phyloP scores from a whole-genome alignment of 441 rosid species.

The Pelargonium australe region DNA sequence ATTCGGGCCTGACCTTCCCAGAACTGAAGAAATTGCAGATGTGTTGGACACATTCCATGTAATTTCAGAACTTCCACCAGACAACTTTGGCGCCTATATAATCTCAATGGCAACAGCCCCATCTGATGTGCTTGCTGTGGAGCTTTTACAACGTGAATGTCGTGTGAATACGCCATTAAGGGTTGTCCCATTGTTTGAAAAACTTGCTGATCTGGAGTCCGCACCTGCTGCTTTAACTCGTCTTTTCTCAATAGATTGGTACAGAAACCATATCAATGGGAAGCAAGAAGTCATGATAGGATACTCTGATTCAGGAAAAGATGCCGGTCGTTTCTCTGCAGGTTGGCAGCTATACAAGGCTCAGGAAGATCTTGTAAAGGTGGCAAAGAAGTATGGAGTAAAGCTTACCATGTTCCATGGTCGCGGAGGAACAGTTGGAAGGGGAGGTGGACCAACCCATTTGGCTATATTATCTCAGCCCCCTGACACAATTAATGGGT shows the following conservation, averaged over 20 bases:
- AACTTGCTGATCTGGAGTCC: conserved; percentile 55
- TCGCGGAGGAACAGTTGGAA: conserved; percentile 84
- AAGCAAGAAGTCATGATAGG: conserved; percentile 99
- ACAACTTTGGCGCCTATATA: conserved; percentile 35
- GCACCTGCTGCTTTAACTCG: conserved; percentile 66
- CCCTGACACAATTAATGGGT: conserved; percentile 47
- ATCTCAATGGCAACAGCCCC: conserved; percentile 97
- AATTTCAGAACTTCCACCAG: conserved; percentile 51
- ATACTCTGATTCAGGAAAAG: conserved; percentile 89
- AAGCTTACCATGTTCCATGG: conserved; percentile 47
- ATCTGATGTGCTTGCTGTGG: conserved; percentile 57
- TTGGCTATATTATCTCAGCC: conserved; percentile 98
- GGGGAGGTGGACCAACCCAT: conserved; percentile 99
- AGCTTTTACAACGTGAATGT: conserved; percentile 66
- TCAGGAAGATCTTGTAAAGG: conserved; percentile 35
- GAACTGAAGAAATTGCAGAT: conserved; percentile 83
- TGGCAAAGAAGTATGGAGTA: conserved; percentile 73
- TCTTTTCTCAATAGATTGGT: background rate
- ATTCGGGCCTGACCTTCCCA: conserved; percentile 78
- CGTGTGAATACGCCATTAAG: conserved; percentile 72
- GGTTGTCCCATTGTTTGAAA: conserved; percentile 63
- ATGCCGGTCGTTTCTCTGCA: conserved; percentile 88
- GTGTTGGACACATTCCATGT: conserved; percentile 80
- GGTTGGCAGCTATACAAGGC: conserved; percentile 60
- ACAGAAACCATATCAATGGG: conserved; percentile 61